Conservation (phyloP, 225 moss, liverwort and hornwort species). For the Sphagnum contortum region DNA sequence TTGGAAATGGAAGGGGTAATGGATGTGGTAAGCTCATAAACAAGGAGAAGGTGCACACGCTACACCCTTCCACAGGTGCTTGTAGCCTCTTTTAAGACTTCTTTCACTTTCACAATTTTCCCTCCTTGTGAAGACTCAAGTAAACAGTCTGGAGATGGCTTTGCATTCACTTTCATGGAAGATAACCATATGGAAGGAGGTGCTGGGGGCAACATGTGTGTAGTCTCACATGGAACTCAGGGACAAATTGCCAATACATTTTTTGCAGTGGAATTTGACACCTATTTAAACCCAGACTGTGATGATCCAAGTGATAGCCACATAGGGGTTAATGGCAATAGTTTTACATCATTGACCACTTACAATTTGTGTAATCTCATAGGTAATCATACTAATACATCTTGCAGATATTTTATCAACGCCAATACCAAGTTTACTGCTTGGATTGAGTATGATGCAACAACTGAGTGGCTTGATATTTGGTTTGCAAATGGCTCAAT, state of each 20-base stretch:
- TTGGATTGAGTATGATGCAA: no score
- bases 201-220: constrained; percentile 4
- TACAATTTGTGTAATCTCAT: constrained; percentile 12
- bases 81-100: constrained; percentile 50
- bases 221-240: neutral
- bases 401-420: neutral
- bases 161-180: constrained; percentile 39
- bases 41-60: constrained; percentile 21
- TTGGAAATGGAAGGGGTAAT: neutral
- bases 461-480: no score
- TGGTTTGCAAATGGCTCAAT: neutral
- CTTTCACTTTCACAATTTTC: constrained; percentile 46
- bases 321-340: constrained; percentile 42
- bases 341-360: constrained; percentile 29
- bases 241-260: constrained; percentile 15
- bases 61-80: constrained; percentile 8
- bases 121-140: constrained; percentile 4
- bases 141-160: constrained; percentile 36
- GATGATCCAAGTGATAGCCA: constrained; percentile 37
- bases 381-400: no score
- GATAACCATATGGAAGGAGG: constrained; percentile 27
- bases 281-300: constrained; percentile 19
- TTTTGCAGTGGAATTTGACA: constrained; percentile 58
- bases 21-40: constrained; percentile 23
- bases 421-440: neutral